Base-by-base conservation (phyloP, 2,329 filamentous ascomycete genomes). In the Ophiostoma triangulosporum region DNA sequence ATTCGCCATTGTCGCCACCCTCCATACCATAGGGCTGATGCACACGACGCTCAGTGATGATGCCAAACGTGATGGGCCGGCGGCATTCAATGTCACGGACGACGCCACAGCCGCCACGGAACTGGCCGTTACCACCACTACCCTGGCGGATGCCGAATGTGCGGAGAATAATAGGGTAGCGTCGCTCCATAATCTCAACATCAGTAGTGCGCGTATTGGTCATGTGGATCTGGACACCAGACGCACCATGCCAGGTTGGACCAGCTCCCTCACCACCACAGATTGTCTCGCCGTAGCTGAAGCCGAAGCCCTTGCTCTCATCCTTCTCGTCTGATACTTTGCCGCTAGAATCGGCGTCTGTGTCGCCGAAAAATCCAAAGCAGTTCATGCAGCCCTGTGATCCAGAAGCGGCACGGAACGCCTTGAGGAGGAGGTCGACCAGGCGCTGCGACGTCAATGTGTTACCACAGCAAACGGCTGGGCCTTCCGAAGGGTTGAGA, bases 391-490 rank as follows among this genome's bases (percentile, higher is more conserved):
- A 66, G 0, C 65, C 65, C 40, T 67, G 65, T 46, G 55, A 59
- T 1, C 64, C 65, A 0, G 59, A 60, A 8, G 57, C 57, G n/a
- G 53, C 56, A 26, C 52, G 56, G 31, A 67, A 67, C 4, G 63
- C 64, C 2, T 60, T 58, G 7, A 69, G 58, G n/a, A 68, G 63
- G 0, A 63, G 56, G 32, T 67, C 65, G 4, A 64, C 62, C 1
- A 68, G 62, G 7, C 66, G 62, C 56, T 68, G 65, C 6, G 61
- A 64, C 4, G 64, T 64, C 4, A 58, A 24, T 14, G 51, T 38
- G 51, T 59, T 66, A 57, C 0, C 88, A 83, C 61, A 67, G 1
- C 63, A 66, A n/a, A 60, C 55, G 0, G 66, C 61, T 0, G 60
- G 54, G 8, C 40, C 53, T 31, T 43, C 29, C 1, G 50, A 62